Conservation (phyloP, 1,284 basidiomycete genomes). For the Anthracocystis panici-leucophaei region DNA sequence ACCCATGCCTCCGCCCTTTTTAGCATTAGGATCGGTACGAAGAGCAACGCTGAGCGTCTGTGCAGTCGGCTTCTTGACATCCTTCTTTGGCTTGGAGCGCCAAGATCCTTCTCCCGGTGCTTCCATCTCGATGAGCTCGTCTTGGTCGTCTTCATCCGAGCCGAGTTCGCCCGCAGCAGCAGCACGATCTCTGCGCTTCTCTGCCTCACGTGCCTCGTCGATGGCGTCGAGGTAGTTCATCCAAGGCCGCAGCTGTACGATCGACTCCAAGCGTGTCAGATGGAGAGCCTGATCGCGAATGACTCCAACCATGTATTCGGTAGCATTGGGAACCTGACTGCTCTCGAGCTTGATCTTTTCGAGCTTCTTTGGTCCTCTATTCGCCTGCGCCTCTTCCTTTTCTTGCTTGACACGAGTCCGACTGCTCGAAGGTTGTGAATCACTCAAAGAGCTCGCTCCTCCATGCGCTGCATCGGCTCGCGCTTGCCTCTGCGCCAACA, state of each 20-base stretch:
- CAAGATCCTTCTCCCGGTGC: slow-evolving; percentile 35
- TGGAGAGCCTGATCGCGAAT: slow-evolving; percentile 64
- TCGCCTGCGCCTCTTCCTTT: slow-evolving; percentile 32
- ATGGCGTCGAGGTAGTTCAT: slow-evolving; percentile 67
- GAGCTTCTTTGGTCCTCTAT: slow-evolving; percentile 50
- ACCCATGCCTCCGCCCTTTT: slow-evolving; percentile 28
- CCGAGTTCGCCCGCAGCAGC: slow-evolving; percentile 36
- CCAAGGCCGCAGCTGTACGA: slow-evolving; percentile 65
- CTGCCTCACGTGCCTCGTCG: slow-evolving; percentile 54
- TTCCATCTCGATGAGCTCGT: slow-evolving; percentile 52
- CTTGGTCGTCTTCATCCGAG: slow-evolving; percentile 58
- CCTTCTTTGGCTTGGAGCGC: slow-evolving; percentile 42
- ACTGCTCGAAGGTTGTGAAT: slow-evolving; percentile 16
- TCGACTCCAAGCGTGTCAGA: slow-evolving; percentile 59
- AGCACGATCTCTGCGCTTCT: slow-evolving; percentile 59
- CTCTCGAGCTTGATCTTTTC: slow-evolving; percentile 66
- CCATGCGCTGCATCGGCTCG: slow-evolving; percentile 43
- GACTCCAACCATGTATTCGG: slow-evolving; percentile 67
- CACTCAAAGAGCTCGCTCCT: slow-evolving; percentile 17
- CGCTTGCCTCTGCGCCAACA: slow-evolving; percentile 51
- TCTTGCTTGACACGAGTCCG: slow-evolving; percentile 43
- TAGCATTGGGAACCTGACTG: slow-evolving; percentile 58
- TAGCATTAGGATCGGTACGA: slow-evolving; percentile 45
- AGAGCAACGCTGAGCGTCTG: slow-evolving; percentile 62
- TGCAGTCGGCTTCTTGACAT: slow-evolving; percentile 46